phyloP scores from a whole-genome alignment of 441 rosid genomes.

The Melianthus villosus region DNA sequence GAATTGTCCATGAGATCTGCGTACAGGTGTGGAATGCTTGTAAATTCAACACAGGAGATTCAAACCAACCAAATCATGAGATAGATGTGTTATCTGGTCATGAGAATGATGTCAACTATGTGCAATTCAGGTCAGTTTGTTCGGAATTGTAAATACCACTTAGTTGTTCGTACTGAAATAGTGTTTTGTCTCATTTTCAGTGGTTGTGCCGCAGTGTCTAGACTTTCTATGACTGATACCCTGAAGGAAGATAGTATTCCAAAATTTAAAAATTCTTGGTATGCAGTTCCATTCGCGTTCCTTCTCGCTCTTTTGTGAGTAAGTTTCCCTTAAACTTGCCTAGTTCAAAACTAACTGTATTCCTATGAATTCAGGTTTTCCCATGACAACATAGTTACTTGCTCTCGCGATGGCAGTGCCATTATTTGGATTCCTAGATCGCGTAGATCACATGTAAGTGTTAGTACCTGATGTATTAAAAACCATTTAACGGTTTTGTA shows the following conservation, averaged over 20 bases:
- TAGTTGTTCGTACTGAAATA: too few relatives aligned
- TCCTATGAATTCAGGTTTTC: constrained; percentile 49
- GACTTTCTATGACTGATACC: constrained; percentile 48
- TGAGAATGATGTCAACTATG: constrained; percentile 96
- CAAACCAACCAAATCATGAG: constrained; percentile 83
- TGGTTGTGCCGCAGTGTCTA: constrained; percentile 79
- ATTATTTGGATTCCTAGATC: constrained; percentile 92
- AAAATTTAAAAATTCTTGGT: constrained; percentile 86
- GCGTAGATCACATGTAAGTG: constrained; percentile 86
- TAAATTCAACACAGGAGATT: constrained; percentile 45
- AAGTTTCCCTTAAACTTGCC: neutral
- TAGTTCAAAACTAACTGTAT: too few relatives aligned
- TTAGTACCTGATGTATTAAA: too few relatives aligned
- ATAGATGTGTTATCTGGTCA: constrained; percentile 85
- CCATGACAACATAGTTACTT: constrained; percentile 90
- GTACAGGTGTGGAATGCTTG: constrained; percentile 92
- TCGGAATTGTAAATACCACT: constrained; percentile 6
- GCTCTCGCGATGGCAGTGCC: constrained; percentile 99
- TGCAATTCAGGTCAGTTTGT: constrained; percentile 72
- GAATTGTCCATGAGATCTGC: constrained; percentile 1
- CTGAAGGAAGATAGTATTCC: constrained; percentile 74
- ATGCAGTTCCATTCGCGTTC: constrained; percentile 14
- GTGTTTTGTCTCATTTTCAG: constrained; percentile 48
- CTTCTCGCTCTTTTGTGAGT: constrained; percentile 2
- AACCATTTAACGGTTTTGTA: too few relatives aligned